Evolutionary conservation across 805 yeast genomes (phyloP).

Genomic region (Saccharomycopsis sp.): DNA sequence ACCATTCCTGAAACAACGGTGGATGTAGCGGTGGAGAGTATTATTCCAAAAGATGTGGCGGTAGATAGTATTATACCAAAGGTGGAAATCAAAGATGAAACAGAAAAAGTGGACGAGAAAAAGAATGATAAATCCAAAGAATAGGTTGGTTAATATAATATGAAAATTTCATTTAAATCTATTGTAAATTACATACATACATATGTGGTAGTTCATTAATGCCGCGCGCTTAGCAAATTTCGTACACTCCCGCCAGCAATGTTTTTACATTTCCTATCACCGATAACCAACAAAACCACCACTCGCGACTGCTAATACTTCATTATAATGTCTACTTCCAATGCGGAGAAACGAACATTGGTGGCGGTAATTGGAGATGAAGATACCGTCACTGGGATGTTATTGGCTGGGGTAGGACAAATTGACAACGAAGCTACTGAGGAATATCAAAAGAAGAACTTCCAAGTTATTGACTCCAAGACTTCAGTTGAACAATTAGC

Average conservation of each 20-base stretch:
- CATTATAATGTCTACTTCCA: constrained; percentile 25
- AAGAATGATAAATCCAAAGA: no score
- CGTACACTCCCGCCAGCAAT: background rate
- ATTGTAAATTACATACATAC: no score
- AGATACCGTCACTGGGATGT: constrained; percentile 92
- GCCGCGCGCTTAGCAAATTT: background rate
- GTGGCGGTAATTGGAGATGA: constrained; percentile 97
- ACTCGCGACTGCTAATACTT: no score
- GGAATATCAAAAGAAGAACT: constrained; percentile 66
- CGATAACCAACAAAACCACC: background rate
- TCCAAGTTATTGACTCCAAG: constrained; percentile 67
- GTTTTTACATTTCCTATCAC: background rate
- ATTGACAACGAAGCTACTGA: constrained; percentile 50
- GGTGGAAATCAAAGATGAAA: background rate
- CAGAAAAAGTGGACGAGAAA: background rate
- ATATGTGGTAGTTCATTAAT: no score
- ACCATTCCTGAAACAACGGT: background rate
- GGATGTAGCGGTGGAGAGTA: background rate
- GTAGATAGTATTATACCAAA: background rate
- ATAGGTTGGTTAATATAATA: no score
- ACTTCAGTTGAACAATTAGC: constrained; percentile 73
- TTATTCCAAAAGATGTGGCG: background rate
- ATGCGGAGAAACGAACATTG: constrained; percentile 63
- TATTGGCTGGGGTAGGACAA: constrained; percentile 94
- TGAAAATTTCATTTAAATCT: no score